Evolutionary conservation across 306 rosid species (phyloP).

Genomic region (Gynostemma pentaphyllum): DNA sequence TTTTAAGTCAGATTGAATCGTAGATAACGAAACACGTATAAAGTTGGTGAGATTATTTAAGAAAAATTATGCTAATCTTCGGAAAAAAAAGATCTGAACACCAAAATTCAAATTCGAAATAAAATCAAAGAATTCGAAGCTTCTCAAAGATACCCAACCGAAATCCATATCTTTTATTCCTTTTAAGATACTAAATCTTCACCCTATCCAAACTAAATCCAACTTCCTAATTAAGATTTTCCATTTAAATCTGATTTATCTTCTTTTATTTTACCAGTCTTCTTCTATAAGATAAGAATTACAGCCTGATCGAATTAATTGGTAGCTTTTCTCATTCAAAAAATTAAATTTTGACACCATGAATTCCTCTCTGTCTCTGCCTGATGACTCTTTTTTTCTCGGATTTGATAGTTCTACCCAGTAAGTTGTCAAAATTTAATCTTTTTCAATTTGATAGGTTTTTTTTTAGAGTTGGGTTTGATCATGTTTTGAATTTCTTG

Average conservation of each 20-base stretch:
- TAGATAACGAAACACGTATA: too few species aligned
- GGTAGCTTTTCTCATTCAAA: background rate
- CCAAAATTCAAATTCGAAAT: too few species aligned
- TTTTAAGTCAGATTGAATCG: too few species aligned
- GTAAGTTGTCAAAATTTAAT: constrained; percentile 24
- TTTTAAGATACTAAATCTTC: too few species aligned
- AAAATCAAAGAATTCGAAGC: too few species aligned
- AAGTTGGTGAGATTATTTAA: too few species aligned
- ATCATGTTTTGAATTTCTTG: background rate
- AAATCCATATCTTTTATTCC: too few species aligned
- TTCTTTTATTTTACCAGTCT: background rate
- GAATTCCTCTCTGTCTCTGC: constrained; percentile 63
- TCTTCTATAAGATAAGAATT: background rate
- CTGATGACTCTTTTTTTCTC: constrained; percentile 51
- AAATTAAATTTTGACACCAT: constrained; percentile 14
- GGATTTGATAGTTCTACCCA: constrained; percentile 93
- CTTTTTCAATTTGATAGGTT: background rate
- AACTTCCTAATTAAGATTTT: background rate
- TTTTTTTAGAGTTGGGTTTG: background rate
- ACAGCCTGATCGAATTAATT: background rate
- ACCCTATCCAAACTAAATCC: too few species aligned
- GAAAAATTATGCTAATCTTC: too few species aligned
- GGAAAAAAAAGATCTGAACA: too few species aligned
- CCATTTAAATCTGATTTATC: background rate
- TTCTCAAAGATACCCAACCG: too few species aligned